Evolutionary conservation across 345 rosid genomes (phyloP).

Genomic region (Brassica juncea): DNA sequence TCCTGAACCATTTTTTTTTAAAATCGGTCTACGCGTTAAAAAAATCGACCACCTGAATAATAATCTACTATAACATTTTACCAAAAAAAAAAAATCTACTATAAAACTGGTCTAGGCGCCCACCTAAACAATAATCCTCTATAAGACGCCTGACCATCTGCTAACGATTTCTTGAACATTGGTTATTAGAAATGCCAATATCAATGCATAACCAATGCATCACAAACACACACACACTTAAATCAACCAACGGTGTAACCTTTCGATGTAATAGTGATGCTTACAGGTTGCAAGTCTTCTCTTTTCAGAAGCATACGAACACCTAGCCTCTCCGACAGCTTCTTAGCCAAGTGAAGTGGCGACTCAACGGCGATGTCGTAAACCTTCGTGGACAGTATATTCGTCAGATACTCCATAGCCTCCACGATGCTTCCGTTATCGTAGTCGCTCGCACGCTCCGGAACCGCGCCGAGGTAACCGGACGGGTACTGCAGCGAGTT

Average conservation of each 20-base stretch:
- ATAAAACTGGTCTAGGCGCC: no score
- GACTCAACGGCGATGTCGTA: constrained; percentile 85
- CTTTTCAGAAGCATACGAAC: constrained; percentile 71
- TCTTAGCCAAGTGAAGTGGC: constrained; percentile 68
- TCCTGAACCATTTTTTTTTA: no score
- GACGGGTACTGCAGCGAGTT: constrained; percentile 73
- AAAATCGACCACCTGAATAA: no score
- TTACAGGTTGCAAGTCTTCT: constrained; percentile 90
- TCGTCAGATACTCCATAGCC: constrained; percentile 81
- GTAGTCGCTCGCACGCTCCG: constrained; percentile 44
- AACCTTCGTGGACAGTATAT: constrained; percentile 71
- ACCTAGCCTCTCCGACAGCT: constrained; percentile 68
- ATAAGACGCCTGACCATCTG: no score
- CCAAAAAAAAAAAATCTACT: no score
- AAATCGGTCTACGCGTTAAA: no score
- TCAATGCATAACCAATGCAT: no score
- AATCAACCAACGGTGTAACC: background rate
- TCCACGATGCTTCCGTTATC: constrained; percentile 36
- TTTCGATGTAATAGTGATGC: constrained; percentile 3
- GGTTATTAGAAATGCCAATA: no score
- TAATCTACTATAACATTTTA: no score
- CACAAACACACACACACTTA: background rate
- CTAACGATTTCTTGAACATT: no score
- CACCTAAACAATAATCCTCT: no score
- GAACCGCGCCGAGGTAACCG: constrained; percentile 84